Evolutionary conservation across 2,329 filamentous ascomycete species (phyloP).

Genomic region (Pseudopyrenochaeta lycopersici): DNA sequence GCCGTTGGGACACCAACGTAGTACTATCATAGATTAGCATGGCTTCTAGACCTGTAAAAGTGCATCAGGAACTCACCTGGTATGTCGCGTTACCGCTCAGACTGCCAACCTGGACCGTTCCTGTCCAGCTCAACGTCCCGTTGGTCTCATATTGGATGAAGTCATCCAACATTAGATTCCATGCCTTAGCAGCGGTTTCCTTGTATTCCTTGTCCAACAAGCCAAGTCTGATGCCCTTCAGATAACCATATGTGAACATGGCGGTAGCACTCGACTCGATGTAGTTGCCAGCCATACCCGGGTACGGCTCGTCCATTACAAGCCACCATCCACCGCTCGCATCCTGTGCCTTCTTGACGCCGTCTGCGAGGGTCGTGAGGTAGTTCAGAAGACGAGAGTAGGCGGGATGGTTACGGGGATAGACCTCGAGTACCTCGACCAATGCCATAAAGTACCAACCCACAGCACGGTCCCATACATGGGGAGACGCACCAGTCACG

Average conservation of each 20-base stretch:
- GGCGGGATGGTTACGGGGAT: conserved; percentile 51
- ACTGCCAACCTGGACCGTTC: conserved; percentile 63
- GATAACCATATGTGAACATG: conserved; percentile 54
- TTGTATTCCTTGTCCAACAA: conserved; percentile 48
- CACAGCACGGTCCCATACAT: conserved; percentile 50
- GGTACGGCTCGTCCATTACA: conserved; percentile 62
- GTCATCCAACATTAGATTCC: conserved; percentile 53
- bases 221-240: conserved; percentile 46
- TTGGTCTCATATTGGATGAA: conserved; percentile 58
- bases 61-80: conserved; percentile 50
- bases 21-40: conserved; percentile 36
- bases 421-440: conserved; percentile 60
- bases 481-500: conserved; percentile 44
- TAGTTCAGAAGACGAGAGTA: conserved; percentile 50
- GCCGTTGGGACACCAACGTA: conserved; percentile 47
- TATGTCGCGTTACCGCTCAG: conserved; percentile 60
- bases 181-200: conserved; percentile 54
- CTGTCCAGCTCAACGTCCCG: conserved; percentile 61
- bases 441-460: conserved; percentile 52
- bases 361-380: conserved; percentile 53
- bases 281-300: conserved; percentile 62
- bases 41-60: not conserved
- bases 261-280: conserved; percentile 68
- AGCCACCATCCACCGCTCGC: conserved; percentile 65
- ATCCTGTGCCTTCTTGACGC: conserved; percentile 56